A percentile compares a stretch with the other conserved stretches of the same genome.
Conservation (phyloP, 23 red algal genomes). For the Cyanidioschyzon merolae region DNA sequence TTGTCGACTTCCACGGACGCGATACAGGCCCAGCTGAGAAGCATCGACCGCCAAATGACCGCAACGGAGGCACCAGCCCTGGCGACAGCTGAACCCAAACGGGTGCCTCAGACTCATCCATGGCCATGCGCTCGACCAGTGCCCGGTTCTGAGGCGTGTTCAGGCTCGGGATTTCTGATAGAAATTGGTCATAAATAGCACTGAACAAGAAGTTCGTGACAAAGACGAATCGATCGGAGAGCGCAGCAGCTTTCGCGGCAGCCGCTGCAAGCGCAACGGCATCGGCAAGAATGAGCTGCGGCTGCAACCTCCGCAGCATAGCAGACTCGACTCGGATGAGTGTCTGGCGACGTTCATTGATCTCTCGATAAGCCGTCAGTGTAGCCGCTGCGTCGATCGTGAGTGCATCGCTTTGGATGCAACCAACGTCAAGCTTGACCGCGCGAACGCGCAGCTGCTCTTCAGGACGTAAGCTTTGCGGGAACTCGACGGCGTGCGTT, state of each 20-base stretch:
- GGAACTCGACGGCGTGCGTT: too few relatives aligned
- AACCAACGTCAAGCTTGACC: slow-evolving; percentile 10
- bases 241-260: background rate
- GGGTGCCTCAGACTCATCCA: background rate
- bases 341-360: background rate
- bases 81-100: background rate
- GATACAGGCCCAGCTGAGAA: background rate
- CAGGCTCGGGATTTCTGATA: background rate
- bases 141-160: background rate
- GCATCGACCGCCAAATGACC: background rate
- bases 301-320: background rate
- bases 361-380: background rate
- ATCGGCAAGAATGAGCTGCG: background rate
- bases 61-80: background rate
- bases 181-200: background rate
- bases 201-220: slow-evolving; percentile 15
- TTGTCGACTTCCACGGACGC: background rate
- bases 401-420: background rate
- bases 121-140: background rate
- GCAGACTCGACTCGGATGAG: background rate
- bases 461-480: too few relatives aligned
- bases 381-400: background rate
- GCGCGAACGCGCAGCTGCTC: background rate
- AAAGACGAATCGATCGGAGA: background rate
- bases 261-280: background rate